Percentiles rank a stretch among this genome's conserved stretches.
Evolutionary conservation across 2,329 filamentous ascomycete genomes (phyloP).

Genomic region (Fusarium begoniae): DNA sequence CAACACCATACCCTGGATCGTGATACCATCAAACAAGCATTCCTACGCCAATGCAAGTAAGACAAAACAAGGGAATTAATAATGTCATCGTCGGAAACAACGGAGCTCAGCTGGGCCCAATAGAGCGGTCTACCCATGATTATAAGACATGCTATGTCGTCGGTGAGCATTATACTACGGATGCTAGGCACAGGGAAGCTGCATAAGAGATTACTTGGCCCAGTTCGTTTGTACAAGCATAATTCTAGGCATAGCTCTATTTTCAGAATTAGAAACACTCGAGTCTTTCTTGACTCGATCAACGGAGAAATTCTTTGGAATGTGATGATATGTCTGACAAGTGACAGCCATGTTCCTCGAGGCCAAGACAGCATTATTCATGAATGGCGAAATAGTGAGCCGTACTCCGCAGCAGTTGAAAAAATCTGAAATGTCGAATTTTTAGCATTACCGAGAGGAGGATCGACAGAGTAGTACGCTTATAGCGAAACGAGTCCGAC

Average conservation of each 20-base stretch:
- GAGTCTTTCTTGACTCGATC: neutral
- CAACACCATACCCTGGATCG: conserved; percentile 9
- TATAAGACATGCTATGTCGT: conserved; percentile 1
- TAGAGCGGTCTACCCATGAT: conserved; percentile 1
- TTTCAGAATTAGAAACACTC: conserved; percentile 2
- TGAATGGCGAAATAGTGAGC: neutral
- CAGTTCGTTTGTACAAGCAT: neutral
- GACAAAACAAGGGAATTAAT: neutral
- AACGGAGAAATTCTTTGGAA: neutral
- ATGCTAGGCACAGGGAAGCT: conserved; percentile 10
- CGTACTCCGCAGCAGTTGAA: neutral
- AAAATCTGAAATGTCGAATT: conserved; percentile 14
- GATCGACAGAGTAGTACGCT: conserved; percentile 27
- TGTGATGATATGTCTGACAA: conserved; percentile 1
- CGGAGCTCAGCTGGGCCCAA: conserved; percentile 12
- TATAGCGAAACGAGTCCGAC: conserved; percentile 19
- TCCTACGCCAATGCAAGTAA: neutral
- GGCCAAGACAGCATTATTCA: conserved; percentile 17
- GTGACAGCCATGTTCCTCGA: neutral
- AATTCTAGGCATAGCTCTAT: neutral
- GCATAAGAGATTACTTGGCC: conserved; percentile 6
- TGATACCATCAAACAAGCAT: neutral
- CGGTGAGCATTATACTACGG: conserved; percentile 7
- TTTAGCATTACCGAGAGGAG: conserved; percentile 32
- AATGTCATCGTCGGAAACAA: conserved; percentile 14